These are phyloP conservation scores for Primulina eburnea DNA, from an alignment of 257 asterid species.

Conservation along the genomic window DNA sequence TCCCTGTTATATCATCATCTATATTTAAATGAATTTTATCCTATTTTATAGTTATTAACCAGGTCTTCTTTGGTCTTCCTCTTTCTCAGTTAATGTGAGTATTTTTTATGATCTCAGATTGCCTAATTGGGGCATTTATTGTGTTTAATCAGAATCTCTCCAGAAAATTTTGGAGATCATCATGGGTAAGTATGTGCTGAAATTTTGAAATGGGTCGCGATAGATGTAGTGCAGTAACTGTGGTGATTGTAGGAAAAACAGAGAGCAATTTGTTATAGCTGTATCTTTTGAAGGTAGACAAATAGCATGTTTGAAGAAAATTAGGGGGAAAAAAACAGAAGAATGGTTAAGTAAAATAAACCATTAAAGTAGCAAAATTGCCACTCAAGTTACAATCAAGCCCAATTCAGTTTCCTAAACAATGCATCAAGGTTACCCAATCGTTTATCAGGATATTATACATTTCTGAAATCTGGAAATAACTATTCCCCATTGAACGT, in stretches of 20 bases:
- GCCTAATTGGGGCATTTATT: not conserved
- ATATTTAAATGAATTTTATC: not conserved
- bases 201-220: not conserved
- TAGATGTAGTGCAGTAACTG: not conserved
- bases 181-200: not conserved
- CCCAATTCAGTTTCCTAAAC: not conserved
- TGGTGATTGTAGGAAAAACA: not conserved
- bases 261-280: not conserved
- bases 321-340: too few species aligned
- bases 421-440: not conserved
- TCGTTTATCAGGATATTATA: not conserved
- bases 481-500: too few species aligned
- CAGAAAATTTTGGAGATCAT: not conserved
- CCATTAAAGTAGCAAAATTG: not conserved
- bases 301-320: not conserved
- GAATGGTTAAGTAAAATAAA: too few species aligned
- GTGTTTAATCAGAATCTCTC: not conserved
- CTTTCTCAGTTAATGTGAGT: not conserved
- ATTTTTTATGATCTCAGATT: not conserved
- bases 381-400: not conserved
- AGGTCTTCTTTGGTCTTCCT: not conserved
- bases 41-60: not conserved
- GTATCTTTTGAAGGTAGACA: not conserved
- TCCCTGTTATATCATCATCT: not conserved
- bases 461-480: not conserved